Percentiles rank a stretch among this genome's conserved stretches.
These are phyloP conservation scores for Komagataella mondaviorum DNA, from an alignment of 805 yeast species.

Conservation along the genomic window DNA sequence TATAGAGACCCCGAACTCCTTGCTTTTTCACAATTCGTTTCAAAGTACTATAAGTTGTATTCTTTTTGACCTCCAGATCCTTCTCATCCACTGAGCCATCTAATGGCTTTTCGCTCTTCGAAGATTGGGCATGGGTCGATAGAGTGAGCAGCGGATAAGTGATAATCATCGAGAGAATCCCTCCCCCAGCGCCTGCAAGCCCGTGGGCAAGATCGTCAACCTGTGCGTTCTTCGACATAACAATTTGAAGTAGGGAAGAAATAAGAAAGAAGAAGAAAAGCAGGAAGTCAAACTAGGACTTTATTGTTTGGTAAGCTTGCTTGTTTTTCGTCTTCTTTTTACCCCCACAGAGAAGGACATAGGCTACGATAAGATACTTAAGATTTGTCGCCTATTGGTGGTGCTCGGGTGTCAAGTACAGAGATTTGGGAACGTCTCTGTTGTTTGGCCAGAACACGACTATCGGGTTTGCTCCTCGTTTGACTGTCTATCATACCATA, in stretches of 20 bases:
- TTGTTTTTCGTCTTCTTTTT: background rate
- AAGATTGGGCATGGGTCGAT: conserved; percentile 83
- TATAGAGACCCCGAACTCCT: conserved; percentile 58
- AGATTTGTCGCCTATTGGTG: background rate
- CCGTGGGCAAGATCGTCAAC: conserved; percentile 65
- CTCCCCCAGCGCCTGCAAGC: conserved; percentile 90
- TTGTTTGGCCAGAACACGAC: background rate
- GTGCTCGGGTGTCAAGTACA: background rate
- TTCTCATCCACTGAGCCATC: conserved; percentile 7
- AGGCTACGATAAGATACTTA: conserved; percentile 1
- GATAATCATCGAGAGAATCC: conserved; percentile 73
- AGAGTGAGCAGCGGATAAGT: conserved; percentile 85
- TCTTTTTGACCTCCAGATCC: conserved; percentile 1
- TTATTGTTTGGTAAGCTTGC: background rate
- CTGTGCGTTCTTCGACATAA: conserved; percentile 1
- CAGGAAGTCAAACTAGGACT: background rate
- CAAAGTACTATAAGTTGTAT: conserved; percentile 13
- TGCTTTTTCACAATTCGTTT: conserved; percentile 37
- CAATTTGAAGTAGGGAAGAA: background rate
- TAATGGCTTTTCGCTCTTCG: conserved; percentile 11
- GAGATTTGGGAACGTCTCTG: background rate
- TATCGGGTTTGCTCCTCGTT: background rate
- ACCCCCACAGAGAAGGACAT: background rate
- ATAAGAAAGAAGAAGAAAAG: background rate
- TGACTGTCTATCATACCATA: background rate